These are phyloP conservation scores for Cercophora samala DNA, from an alignment of 495 filamentous ascomycete genomes.

Conservation along the genomic window DNA sequence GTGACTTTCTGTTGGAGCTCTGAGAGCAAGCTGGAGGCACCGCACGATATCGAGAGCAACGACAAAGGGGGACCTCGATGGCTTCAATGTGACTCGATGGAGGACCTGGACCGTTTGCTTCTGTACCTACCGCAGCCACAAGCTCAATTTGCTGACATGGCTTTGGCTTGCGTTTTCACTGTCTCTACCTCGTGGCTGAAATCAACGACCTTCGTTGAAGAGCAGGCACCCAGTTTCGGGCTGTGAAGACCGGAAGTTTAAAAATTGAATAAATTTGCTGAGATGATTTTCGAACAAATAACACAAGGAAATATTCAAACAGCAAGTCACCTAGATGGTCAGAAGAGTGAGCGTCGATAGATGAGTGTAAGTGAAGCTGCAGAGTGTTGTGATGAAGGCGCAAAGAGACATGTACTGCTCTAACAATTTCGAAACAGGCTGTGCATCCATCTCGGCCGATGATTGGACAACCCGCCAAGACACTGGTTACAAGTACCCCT, in stretches of 20 bases:
- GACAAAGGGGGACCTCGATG: not conserved
- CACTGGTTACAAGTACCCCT: not conserved
- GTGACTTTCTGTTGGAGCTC: too few relatives aligned
- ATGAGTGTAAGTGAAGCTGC: not conserved
- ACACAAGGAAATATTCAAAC: too few relatives aligned
- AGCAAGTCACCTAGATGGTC: not conserved
- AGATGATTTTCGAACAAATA: too few relatives aligned
- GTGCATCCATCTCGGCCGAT: not conserved
- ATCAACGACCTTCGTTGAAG: not conserved
- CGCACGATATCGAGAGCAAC: not conserved
- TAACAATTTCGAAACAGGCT: conserved; percentile 6
- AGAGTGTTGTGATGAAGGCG: not conserved
- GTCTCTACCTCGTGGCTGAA: not conserved
- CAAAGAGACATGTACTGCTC: not conserved
- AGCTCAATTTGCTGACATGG: not conserved
- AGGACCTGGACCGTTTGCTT: not conserved
- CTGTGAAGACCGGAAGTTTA: not conserved
- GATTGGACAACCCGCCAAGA: not conserved
- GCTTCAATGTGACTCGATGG: not conserved
- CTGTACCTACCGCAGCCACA: not conserved
- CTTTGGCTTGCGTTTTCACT: too few relatives aligned
- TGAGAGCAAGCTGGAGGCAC: too few relatives aligned
- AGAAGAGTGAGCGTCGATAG: not conserved
- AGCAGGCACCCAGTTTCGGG: not conserved
- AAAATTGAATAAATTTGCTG: not conserved